phyloP scores from a whole-genome alignment of 352 stramenopile species.

The Phytopythium ostracodes region DNA sequence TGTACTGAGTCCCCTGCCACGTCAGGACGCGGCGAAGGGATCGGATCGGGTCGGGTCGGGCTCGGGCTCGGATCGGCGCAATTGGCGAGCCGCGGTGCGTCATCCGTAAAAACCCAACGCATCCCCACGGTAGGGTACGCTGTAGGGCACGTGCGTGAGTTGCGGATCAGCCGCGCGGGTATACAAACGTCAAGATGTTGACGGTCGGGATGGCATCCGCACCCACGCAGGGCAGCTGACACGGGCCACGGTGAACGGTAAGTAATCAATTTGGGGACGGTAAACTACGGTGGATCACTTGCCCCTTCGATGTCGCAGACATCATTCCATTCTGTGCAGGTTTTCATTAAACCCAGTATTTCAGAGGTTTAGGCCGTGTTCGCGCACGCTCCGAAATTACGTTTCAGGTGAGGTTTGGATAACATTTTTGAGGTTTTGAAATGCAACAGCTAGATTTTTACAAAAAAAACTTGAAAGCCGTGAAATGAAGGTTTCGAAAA shows the following conservation, averaged over 20 bases:
- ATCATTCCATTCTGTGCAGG: not conserved
- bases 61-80: no score
- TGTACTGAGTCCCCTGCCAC: no score
- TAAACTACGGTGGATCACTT: not conserved
- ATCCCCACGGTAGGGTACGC: no score
- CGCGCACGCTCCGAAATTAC: no score
- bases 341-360: not conserved
- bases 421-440: no score
- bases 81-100: not conserved
- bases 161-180: not conserved
- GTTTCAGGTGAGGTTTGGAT: no score
- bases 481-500: no score
- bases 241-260: not conserved
- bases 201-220: not conserved
- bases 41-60: not conserved
- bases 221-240: not conserved
- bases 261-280: not conserved
- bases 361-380: no score
- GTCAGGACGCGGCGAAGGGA: not conserved
- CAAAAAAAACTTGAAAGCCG: no score
- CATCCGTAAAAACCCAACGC: not conserved
- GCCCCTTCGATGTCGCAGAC: not conserved
- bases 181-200: not conserved
- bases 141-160: no score
- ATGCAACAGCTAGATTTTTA: no score